Conservation (phyloP, 345 rosid genomes). For the Eucalyptus paniculata region DNA sequence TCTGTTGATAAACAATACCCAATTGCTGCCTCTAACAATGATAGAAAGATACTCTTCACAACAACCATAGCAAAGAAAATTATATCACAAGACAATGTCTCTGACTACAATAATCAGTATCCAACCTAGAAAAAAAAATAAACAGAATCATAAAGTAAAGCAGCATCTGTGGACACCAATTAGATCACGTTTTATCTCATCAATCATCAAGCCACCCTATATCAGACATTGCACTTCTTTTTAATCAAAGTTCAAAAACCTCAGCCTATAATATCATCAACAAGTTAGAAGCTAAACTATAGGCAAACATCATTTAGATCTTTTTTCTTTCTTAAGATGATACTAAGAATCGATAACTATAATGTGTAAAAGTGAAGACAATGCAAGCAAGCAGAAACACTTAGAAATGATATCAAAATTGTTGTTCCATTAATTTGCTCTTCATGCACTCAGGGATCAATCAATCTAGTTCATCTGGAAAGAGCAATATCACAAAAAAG, state of each 20-base stretch:
- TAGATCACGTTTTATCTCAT: neutral
- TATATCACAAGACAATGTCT: neutral
- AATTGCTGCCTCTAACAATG: neutral
- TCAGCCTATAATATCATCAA: neutral
- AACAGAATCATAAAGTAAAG: neutral
- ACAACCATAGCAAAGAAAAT: neutral
- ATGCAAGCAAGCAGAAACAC: neutral
- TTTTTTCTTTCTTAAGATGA: neutral
- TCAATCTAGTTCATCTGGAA: neutral
- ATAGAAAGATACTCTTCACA: neutral
- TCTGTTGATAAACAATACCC: neutral
- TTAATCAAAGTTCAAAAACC: neutral
- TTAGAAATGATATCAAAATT: neutral
- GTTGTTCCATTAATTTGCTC: neutral
- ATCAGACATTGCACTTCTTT: neutral
- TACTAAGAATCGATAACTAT: neutral
- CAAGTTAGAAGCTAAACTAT: neutral
- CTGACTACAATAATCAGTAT: neutral
- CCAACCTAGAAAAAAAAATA: neutral
- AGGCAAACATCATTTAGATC: neutral
- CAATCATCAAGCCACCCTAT: neutral
- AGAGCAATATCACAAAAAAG: neutral
- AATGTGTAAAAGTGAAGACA: neutral
- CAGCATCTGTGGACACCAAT: neutral
- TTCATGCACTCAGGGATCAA: neutral